phyloP scores from a whole-genome alignment of 345 rosid genomes.

The Kernera saxatilis region DNA sequence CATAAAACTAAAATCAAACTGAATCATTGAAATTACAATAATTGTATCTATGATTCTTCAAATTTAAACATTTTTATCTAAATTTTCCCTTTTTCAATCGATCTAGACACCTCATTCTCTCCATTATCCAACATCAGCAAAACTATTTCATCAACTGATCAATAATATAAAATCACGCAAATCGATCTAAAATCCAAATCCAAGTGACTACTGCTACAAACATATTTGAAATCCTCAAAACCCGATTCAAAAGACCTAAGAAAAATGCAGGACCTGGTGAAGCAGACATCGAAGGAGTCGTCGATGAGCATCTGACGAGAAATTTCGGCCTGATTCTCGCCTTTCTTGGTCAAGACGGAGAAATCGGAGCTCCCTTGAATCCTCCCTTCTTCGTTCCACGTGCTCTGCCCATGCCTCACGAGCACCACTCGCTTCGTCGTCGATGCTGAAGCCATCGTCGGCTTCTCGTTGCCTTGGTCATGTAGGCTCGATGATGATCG shows the following conservation, averaged over 20 bases:
- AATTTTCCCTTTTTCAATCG: background rate
- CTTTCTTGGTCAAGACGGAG: constrained; percentile 78
- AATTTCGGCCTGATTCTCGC: constrained; percentile 84
- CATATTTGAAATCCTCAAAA: background rate
- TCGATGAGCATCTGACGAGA: constrained; percentile 83
- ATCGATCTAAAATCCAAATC: background rate
- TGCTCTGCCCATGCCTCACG: constrained; percentile 97
- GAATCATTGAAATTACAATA: background rate
- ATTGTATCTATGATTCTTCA: background rate
- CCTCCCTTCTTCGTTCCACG: constrained; percentile 89
- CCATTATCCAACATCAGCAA: too few species aligned
- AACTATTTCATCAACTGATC: too few species aligned
- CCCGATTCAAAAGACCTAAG: background rate
- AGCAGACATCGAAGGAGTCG: constrained; percentile 78
- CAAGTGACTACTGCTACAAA: background rate
- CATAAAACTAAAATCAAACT: background rate
- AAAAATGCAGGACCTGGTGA: constrained; percentile 47
- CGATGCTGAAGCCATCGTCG: constrained; percentile 1
- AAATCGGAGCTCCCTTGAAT: constrained; percentile 95
- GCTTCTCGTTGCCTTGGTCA: constrained; percentile 26
- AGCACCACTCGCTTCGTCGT: constrained; percentile 76
- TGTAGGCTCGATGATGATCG: constrained; percentile 40
- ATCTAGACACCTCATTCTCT: too few species aligned
- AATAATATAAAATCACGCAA: background rate
- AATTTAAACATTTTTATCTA: background rate